Percentiles rank a stretch among this genome's conserved stretches.
Evolutionary conservation across 805 yeast genomes (phyloP).

Genomic region (Ogataea thermomethanolica): DNA sequence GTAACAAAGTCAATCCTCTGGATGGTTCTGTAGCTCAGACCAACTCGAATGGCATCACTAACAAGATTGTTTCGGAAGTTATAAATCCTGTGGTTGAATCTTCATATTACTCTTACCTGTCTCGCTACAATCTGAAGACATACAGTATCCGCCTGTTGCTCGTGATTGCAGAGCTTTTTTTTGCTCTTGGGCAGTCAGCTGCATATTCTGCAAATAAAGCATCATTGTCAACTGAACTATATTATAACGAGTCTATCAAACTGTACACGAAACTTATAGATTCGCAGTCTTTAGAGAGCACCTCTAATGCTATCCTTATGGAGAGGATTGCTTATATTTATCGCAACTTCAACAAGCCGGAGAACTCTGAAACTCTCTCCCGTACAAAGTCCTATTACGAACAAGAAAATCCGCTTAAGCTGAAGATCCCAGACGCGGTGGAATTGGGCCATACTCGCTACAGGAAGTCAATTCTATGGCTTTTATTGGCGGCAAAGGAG

Average conservation of each 20-base stretch:
- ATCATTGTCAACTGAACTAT: constrained; percentile 31
- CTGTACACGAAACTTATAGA: constrained; percentile 42
- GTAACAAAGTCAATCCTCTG: constrained; percentile 44
- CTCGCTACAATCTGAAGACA: constrained; percentile 64
- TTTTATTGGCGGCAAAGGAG: constrained; percentile 66
- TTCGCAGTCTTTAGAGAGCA: constrained; percentile 44
- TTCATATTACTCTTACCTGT: constrained; percentile 67
- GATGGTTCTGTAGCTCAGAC: constrained; percentile 23
- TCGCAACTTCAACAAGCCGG: constrained; percentile 26
- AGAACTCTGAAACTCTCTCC: background rate
- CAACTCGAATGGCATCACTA: constrained; percentile 31
- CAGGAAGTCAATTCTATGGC: constrained; percentile 78
- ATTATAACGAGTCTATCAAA: constrained; percentile 44
- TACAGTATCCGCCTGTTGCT: constrained; percentile 69
- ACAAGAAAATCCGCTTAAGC: constrained; percentile 32
- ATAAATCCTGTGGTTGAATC: constrained; percentile 66
- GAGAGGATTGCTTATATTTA: constrained; percentile 36
- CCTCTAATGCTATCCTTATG: constrained; percentile 37
- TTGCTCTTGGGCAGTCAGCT: constrained; percentile 37
- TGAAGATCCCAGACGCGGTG: constrained; percentile 36
- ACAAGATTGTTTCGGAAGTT: constrained; percentile 49
- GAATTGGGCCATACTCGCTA: constrained; percentile 54
- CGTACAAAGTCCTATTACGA: constrained; percentile 30
- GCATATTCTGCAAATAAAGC: constrained; percentile 16
- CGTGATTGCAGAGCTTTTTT: constrained; percentile 66